Conservation (phyloP, 805 yeast species). For the Metschnikowia lunata region DNA sequence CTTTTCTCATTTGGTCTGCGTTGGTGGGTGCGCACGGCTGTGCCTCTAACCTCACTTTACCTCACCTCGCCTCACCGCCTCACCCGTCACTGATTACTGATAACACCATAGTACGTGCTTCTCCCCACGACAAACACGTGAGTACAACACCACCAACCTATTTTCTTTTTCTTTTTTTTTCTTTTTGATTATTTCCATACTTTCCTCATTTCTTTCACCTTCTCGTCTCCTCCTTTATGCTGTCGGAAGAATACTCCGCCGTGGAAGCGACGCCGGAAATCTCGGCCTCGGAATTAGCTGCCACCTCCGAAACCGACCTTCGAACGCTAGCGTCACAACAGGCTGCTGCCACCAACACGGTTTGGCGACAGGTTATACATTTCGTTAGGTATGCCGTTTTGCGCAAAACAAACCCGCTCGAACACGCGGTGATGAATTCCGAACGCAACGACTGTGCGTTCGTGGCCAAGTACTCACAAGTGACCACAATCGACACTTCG, state of each 20-base stretch:
- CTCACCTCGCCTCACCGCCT: too few species aligned
- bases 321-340: conserved; percentile 10
- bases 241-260: conserved; percentile 1
- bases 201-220: too few species aligned
- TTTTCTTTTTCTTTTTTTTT: too few species aligned
- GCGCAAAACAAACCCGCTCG: conserved; percentile 33
- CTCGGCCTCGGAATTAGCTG: neutral
- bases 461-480: conserved; percentile 43
- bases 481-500: conserved; percentile 35
- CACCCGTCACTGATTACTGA: too few species aligned
- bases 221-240: neutral
- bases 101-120: too few species aligned
- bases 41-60: too few species aligned
- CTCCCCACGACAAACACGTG: too few species aligned
- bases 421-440: conserved; percentile 32
- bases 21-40: too few species aligned
- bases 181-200: too few species aligned
- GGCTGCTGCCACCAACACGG: conserved; percentile 17
- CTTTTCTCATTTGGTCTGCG: too few species aligned
- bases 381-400: conserved; percentile 24
- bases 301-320: conserved; percentile 6
- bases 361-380: conserved; percentile 21
- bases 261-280: neutral
- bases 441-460: conserved; percentile 57
- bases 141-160: too few species aligned